phyloP scores from a whole-genome alignment of 2,329 filamentous ascomycete genomes.

The Parasarocladium wereldwijsianum region DNA sequence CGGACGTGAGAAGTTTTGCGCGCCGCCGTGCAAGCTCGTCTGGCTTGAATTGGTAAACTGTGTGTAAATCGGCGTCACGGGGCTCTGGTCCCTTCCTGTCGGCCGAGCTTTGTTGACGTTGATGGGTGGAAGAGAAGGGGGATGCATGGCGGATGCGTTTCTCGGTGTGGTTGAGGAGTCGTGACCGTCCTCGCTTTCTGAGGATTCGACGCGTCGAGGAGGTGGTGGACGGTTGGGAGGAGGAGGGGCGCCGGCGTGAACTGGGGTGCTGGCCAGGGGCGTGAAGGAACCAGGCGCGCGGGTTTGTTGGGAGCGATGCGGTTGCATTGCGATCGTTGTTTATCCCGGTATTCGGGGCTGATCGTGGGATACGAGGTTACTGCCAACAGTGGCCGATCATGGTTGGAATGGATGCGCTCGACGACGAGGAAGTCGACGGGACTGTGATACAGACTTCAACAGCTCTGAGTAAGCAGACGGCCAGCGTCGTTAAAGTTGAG shows the following conservation, averaged over 20 bases:
- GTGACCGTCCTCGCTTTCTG: conserved; percentile 14
- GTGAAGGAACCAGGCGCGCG: conserved; percentile 42
- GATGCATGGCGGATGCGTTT: too few species aligned
- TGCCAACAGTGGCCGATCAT: too few species aligned
- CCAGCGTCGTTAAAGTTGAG: too few species aligned
- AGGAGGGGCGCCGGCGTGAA: conserved; percentile 10
- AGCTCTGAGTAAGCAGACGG: too few species aligned
- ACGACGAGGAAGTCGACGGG: too few species aligned
- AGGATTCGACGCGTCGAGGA: conserved; percentile 18
- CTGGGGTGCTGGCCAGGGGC: conserved; percentile 25
- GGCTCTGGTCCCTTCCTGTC: conserved; percentile 17
- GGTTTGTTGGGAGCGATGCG: conserved; percentile 24
- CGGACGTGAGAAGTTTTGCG: conserved; percentile 46
- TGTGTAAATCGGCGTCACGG: conserved; percentile 31
- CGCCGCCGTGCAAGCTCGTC: conserved; percentile 18
- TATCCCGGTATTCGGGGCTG: too few species aligned
- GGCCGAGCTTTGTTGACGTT: conserved; percentile 30
- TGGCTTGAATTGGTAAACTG: conserved; percentile 35
- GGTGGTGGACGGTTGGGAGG: conserved; percentile 16
- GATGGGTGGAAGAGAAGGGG: conserved; percentile 21
- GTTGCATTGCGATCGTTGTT: conserved; percentile 29
- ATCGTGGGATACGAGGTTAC: too few species aligned
- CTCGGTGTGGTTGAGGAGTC: too few species aligned
- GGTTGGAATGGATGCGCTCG: too few species aligned
- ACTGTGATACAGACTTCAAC: too few species aligned